Conservation (phyloP, 2,329 filamentous ascomycete species). For the Diplodia scrobiculata region DNA sequence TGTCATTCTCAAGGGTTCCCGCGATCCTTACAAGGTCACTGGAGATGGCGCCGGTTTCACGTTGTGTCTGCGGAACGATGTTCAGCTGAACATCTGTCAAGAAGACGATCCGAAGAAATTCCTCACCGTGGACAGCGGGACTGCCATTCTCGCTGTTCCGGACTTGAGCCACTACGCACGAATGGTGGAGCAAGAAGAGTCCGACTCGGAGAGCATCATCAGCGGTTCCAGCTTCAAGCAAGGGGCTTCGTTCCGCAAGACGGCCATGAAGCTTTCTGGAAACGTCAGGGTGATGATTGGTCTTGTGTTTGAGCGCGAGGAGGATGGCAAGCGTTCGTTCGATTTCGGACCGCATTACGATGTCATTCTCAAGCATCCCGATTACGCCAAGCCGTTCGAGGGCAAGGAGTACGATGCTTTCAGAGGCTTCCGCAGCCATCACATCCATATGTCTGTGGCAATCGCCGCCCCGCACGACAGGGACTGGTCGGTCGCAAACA, state of each 20-base stretch:
- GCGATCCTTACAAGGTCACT: slow-evolving; percentile 91
- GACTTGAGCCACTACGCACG: slow-evolving; percentile 89
- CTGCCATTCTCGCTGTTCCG: slow-evolving; percentile 91
- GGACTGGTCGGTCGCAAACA: slow-evolving; percentile 77
- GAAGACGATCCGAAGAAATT: slow-evolving; percentile 88
- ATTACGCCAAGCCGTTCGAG: slow-evolving; percentile 63
- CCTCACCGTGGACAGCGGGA: slow-evolving; percentile 93
- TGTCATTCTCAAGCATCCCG: slow-evolving; percentile 79
- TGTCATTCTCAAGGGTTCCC: slow-evolving; percentile 82
- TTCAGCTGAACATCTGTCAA: slow-evolving; percentile 80
- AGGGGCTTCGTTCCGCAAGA: slow-evolving; percentile 91
- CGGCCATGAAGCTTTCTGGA: slow-evolving; percentile 96
- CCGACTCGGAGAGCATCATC: slow-evolving; percentile 60
- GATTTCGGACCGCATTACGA: slow-evolving; percentile 91
- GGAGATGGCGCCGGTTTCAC: slow-evolving; percentile 92
- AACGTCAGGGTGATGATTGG: slow-evolving; percentile 92
- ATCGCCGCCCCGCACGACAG: slow-evolving; percentile 83
- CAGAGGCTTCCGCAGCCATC: slow-evolving; percentile 90
- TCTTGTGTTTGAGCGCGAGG: slow-evolving; percentile 85
- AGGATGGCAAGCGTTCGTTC: slow-evolving; percentile 73
- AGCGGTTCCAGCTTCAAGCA: slow-evolving; percentile 68
- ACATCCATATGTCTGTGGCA: slow-evolving; percentile 93
- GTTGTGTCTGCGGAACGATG: slow-evolving; percentile 98
- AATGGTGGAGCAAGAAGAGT: slow-evolving; percentile 56
- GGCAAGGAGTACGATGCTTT: slow-evolving; percentile 82